Base-by-base conservation (phyloP, 257 asterid species). In the Fraxinus anomala region DNA sequence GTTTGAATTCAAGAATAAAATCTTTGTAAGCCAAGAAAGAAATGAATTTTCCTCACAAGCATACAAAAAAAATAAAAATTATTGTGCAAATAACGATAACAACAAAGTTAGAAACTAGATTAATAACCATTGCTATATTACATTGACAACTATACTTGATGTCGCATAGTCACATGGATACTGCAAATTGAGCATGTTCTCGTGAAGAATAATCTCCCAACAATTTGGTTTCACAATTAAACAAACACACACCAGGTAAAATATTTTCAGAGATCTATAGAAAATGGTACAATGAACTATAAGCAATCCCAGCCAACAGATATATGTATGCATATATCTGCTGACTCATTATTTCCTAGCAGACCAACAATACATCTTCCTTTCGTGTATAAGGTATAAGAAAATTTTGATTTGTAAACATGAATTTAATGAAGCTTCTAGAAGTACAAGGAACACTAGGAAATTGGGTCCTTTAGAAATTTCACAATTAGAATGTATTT, bases 1-100 rank as follows among this genome's bases (percentile, higher is more conserved):
- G 37, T 70, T 23, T 42, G 24, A 40, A 76, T 21, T 73, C 36
- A 51, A 78, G 68, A 82, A 72, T 21, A 21, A 81, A 31, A 10
- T 70, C 51, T 51, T 37, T 39, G 40, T 36, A 36, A 36, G 73
- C 47, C 73, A 75, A 61, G 24, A 76, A 54, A 56, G 10, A 28
- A 42, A 66, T 65, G 34, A 30, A 40, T 19, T 23, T 73, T 39
- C 26, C 42, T 30, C 10, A 47, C 73, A 61, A 44, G 28, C 7
- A 8, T 44, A 19, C 6, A 59, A 26, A 74, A 30, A n/a, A 17
- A 6, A 6, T 26, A 54, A 16, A 5, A 34, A 34, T 34, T 34
- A 54, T 56, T n/a, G 19, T 5, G 66, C 11, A 56, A 56, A 56
- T 1, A 56, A 0, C 17, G 21, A 56, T 6, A 56, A n/a, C 9